phyloP scores from a whole-genome alignment of 805 yeast genomes.

The Clavispora asparagi region DNA sequence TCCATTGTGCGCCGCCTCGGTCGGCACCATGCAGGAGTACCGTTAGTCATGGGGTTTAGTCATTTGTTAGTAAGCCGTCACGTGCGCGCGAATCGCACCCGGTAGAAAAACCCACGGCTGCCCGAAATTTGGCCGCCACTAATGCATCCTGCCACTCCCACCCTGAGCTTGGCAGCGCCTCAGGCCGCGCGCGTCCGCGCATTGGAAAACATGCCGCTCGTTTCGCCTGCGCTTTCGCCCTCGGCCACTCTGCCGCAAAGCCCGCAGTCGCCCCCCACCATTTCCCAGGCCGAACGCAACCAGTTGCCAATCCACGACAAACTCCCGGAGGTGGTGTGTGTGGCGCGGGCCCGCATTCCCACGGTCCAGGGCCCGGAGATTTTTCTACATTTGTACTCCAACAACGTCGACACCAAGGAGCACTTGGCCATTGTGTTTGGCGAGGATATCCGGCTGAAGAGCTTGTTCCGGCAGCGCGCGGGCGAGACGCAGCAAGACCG shows the following conservation, averaged over 20 bases:
- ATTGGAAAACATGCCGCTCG: conserved; percentile 15
- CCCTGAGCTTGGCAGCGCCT: background rate
- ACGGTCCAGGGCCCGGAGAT: conserved; percentile 94
- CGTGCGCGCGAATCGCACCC: background rate
- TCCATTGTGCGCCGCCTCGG: too few species aligned
- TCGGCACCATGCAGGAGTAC: too few species aligned
- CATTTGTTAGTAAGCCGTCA: background rate
- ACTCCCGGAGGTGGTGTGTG: conserved; percentile 76
- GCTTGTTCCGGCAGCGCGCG: conserved; percentile 55
- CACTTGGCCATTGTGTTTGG: conserved; percentile 97
- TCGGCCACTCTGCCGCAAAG: conserved; percentile 1
- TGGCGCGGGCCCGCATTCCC: conserved; percentile 94
- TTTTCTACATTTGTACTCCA: conserved; percentile 82
- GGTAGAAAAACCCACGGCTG: background rate
- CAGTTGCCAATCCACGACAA: conserved; percentile 41
- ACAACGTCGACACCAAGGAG: conserved; percentile 84
- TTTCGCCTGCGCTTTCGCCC: conserved; percentile 16
- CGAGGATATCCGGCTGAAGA: conserved; percentile 75
- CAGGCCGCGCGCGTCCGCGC: background rate
- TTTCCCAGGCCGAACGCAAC: conserved; percentile 22
- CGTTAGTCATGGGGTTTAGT: too few species aligned
- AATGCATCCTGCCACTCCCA: background rate
- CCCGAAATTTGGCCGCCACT: background rate
- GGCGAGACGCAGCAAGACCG: conserved; percentile 86
- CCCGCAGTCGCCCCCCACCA: conserved; percentile 10